phyloP scores from a whole-genome alignment of 2,329 filamentous ascomycete species.

The Massarina eburnea region DNA sequence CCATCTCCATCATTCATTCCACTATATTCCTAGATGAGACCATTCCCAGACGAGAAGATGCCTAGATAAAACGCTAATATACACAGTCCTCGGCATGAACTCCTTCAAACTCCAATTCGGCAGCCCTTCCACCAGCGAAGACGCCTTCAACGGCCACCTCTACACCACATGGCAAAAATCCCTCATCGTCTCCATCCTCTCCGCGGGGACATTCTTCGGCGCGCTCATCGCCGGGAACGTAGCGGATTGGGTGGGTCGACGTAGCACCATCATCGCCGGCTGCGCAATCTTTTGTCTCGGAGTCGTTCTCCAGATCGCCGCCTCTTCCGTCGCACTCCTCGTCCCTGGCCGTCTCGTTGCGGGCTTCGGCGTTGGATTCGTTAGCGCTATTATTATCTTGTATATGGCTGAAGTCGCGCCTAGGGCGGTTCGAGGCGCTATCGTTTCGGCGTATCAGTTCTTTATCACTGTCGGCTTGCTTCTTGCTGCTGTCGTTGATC shows the following conservation, averaged over 20 bases:
- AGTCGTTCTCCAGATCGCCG: constrained; percentile 41
- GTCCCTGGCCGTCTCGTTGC: constrained; percentile 43
- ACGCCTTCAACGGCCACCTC: constrained; percentile 44
- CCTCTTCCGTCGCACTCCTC: constrained; percentile 36
- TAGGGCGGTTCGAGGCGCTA: constrained; percentile 72
- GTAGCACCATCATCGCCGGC: constrained; percentile 57
- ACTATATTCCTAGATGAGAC: no score
- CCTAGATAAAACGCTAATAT: no score
- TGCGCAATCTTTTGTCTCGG: constrained; percentile 41
- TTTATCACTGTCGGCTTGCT: constrained; percentile 79
- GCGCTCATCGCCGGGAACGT: constrained; percentile 67
- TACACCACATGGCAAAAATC: constrained; percentile 59
- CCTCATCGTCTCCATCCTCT: constrained; percentile 78
- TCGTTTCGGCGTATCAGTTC: constrained; percentile 83
- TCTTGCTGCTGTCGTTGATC: constrained; percentile 73
- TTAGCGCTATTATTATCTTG: constrained; percentile 49
- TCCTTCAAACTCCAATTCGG: constrained; percentile 40
- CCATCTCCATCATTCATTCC: neutral
- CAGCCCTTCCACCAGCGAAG: constrained; percentile 45
- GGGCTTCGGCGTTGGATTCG: constrained; percentile 44
- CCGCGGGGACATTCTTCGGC: constrained; percentile 78
- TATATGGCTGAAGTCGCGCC: constrained; percentile 84
- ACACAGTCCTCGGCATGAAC: constrained; percentile 51
- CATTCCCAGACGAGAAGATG: no score
- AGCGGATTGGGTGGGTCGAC: constrained; percentile 71